Conservation (phyloP, 176 grass and related monocot species). For the Pontederia crassipes region DNA sequence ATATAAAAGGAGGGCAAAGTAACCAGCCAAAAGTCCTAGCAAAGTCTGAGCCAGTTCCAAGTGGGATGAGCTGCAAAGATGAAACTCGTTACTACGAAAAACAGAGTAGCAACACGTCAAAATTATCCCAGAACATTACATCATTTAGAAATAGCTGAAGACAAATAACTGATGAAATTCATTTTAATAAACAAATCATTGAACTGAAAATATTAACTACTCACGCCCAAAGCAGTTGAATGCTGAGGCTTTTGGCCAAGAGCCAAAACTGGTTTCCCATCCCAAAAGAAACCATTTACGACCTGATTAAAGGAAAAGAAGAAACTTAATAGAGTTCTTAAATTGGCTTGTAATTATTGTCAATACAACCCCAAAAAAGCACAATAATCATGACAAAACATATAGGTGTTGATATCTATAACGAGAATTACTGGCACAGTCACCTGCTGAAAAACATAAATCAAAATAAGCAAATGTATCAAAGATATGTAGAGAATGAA, state of each 20-base stretch:
- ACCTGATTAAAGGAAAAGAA: constrained; percentile 39
- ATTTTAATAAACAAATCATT: constrained; percentile 12
- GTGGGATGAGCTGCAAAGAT: constrained; percentile 76
- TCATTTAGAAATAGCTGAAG: background rate
- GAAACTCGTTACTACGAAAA: constrained; percentile 9
- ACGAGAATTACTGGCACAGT: no score
- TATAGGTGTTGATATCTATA: no score
- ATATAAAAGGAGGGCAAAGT: constrained; percentile 19
- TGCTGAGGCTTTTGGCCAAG: constrained; percentile 39
- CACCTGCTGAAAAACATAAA: no score
- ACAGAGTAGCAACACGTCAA: no score
- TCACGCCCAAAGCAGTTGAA: constrained; percentile 69
- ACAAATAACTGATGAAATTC: constrained; percentile 7
- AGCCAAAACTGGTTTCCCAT: constrained; percentile 41
- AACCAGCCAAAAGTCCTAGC: constrained; percentile 89
- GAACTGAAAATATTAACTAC: constrained; percentile 17
- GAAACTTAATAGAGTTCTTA: background rate
- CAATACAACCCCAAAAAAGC: no score
- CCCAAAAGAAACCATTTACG: constrained; percentile 81
- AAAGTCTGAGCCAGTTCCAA: constrained; percentile 96
- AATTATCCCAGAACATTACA: no score
- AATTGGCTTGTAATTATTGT: background rate
- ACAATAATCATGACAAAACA: no score
- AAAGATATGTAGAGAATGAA: no score
- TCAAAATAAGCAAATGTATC: no score